Evolutionary conservation across 2,329 filamentous ascomycete species (phyloP).

Genomic region (Nigrospora osmanthi): DNA sequence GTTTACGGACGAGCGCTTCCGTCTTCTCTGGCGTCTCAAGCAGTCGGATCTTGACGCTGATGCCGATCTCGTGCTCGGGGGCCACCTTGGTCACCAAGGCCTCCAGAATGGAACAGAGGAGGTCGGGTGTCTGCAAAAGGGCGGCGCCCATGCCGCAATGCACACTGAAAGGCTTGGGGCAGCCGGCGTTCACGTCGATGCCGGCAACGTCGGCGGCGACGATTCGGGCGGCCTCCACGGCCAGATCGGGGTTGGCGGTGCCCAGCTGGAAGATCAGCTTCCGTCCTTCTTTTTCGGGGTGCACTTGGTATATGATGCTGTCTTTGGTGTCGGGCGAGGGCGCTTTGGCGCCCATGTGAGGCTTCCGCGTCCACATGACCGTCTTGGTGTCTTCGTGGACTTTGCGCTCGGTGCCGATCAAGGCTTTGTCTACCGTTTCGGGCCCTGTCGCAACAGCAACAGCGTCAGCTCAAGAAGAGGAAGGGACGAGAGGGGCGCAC

Average conservation of each 20-base stretch:
- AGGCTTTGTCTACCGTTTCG: slow-evolving; percentile 85
- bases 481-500: slow-evolving; percentile 2
- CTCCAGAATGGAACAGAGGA: slow-evolving; percentile 73
- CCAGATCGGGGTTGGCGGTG: slow-evolving; percentile 72
- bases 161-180: slow-evolving; percentile 94
- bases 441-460: slow-evolving; percentile 48
- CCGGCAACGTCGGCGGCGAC: slow-evolving; percentile 84
- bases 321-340: slow-evolving; percentile 44
- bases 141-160: slow-evolving; percentile 93
- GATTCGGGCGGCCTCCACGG: slow-evolving; percentile 75
- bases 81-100: slow-evolving; percentile 74
- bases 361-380: slow-evolving; percentile 74
- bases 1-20: slow-evolving; percentile 64
- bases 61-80: slow-evolving; percentile 75
- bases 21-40: slow-evolving; percentile 72
- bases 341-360: slow-evolving; percentile 61
- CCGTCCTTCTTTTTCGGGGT: slow-evolving; percentile 67
- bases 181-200: slow-evolving; percentile 97
- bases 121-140: slow-evolving; percentile 76
- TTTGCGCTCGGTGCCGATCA: slow-evolving; percentile 78
- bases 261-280: slow-evolving; percentile 88
- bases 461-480: not conserved
- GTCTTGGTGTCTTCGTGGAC: slow-evolving; percentile 70
- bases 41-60: slow-evolving; percentile 94
- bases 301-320: slow-evolving; percentile 76